Evolutionary conservation across 2,329 filamentous ascomycete genomes (phyloP).

Genomic region (Aspergillus caelatus): DNA sequence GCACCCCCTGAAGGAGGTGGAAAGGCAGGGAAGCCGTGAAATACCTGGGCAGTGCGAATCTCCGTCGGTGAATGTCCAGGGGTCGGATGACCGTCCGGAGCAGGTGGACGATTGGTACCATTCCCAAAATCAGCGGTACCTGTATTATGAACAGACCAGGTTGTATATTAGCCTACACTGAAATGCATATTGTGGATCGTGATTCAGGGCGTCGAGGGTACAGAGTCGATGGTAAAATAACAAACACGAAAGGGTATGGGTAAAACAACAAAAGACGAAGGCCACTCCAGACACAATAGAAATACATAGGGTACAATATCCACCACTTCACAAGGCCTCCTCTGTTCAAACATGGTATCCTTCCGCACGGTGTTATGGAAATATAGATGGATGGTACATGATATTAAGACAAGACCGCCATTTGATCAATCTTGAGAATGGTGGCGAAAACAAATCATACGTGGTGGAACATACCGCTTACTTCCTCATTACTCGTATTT

Average conservation of each 20-base stretch:
- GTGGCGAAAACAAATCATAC: slow-evolving; percentile 62
- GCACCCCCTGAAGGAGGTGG: slow-evolving; percentile 54
- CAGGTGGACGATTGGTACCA: slow-evolving; percentile 65
- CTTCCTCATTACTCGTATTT: slow-evolving; percentile 63
- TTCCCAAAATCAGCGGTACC: slow-evolving; percentile 41
- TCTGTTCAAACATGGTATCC: slow-evolving; percentile 10
- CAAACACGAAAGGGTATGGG: slow-evolving; percentile 28
- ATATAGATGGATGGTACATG: slow-evolving; percentile 6
- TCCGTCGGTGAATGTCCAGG: slow-evolving; percentile 61
- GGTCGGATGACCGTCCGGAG: slow-evolving; percentile 55
- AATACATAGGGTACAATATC: slow-evolving; percentile 14
- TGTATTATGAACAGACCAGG: slow-evolving; percentile 32
- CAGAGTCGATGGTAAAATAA: slow-evolving; percentile 22
- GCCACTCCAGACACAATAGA: slow-evolving; percentile 13
- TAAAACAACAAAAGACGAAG: slow-evolving; percentile 11
- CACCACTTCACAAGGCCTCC: slow-evolving; percentile 9
- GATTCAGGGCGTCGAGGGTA: slow-evolving; percentile 16
- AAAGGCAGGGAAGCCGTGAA: slow-evolving; percentile 70
- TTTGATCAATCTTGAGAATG: slow-evolving; percentile 5
- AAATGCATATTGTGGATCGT: slow-evolving; percentile 25
- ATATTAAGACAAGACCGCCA: slow-evolving; percentile 16
- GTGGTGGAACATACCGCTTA: slow-evolving; percentile 98
- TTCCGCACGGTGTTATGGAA: slow-evolving; percentile 7
- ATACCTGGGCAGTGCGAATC: slow-evolving; percentile 73
- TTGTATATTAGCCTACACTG: slow-evolving; percentile 48